phyloP scores from a whole-genome alignment of 306 rosid genomes.

The Acacia confusa region DNA sequence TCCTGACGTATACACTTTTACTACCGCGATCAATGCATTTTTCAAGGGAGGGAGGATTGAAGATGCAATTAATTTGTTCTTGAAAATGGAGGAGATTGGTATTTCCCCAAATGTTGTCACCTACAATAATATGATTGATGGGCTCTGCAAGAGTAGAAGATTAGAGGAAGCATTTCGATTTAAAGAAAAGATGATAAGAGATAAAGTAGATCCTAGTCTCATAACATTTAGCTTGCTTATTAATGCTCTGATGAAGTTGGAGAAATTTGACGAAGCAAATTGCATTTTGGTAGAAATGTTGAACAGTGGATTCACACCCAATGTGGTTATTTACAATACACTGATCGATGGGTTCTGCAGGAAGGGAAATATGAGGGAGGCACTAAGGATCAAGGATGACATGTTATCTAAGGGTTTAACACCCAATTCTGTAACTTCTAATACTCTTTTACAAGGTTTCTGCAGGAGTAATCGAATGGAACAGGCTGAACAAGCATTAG shows the following conservation, averaged over 20 bases:
- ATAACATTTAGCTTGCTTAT: conserved; percentile 61
- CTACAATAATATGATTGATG: conserved; percentile 67
- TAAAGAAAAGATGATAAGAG: conserved; percentile 53
- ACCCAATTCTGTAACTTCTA: conserved; percentile 61
- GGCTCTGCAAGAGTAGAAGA: conserved; percentile 64
- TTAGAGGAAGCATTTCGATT: conserved; percentile 52
- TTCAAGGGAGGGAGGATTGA: conserved; percentile 63
- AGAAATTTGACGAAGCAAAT: conserved; percentile 49
- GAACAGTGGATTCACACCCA: conserved; percentile 55
- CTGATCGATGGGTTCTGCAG: conserved; percentile 68
- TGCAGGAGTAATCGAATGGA: conserved; percentile 54
- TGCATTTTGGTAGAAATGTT: conserved; percentile 54
- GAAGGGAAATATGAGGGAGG: conserved; percentile 54
- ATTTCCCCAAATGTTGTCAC: conserved; percentile 68
- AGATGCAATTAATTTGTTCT: conserved; percentile 52
- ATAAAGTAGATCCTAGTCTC: conserved; percentile 51
- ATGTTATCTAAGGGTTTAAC: conserved; percentile 55
- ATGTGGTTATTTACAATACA: conserved; percentile 57
- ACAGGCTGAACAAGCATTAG: conserved; percentile 48
- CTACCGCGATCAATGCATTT: conserved; percentile 55
- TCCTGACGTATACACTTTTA: conserved; percentile 61
- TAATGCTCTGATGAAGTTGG: conserved; percentile 59
- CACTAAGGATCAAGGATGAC: conserved; percentile 61
- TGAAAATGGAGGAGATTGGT: conserved; percentile 56
- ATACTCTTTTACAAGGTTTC: conserved; percentile 62